A percentile compares a stretch with the other conserved stretches of the same genome.
Evolutionary conservation across 1,284 basidiomycete genomes (phyloP).

Genomic region (Hemileia vastatrix): DNA sequence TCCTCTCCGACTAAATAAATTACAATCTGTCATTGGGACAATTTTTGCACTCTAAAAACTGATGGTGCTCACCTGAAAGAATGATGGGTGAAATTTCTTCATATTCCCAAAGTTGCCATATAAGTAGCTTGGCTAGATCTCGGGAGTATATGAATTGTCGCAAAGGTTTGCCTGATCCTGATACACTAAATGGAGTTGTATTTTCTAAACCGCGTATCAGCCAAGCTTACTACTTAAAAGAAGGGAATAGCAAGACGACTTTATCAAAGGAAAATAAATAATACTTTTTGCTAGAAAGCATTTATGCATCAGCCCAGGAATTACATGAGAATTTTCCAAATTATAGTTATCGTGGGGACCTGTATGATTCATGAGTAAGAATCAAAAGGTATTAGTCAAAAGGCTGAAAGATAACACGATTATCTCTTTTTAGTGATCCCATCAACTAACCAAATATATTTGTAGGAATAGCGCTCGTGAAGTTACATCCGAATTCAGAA

Average conservation of each 20-base stretch:
- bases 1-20: slow-evolving; percentile 61
- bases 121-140: slow-evolving; percentile 81
- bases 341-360: slow-evolving; percentile 49
- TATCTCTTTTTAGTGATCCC: no score
- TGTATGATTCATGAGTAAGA: neutral
- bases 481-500: slow-evolving; percentile 77
- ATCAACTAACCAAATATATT: slow-evolving; percentile 62
- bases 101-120: slow-evolving; percentile 81
- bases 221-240: slow-evolving; percentile 2
- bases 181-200: slow-evolving; percentile 66
- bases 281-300: slow-evolving; percentile 74
- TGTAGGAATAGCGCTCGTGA: slow-evolving; percentile 83
- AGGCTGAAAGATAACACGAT: neutral
- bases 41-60: neutral
- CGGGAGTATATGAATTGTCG: slow-evolving; percentile 89
- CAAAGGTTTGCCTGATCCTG: slow-evolving; percentile 73
- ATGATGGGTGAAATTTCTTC: slow-evolving; percentile 79
- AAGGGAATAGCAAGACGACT: slow-evolving; percentile 9
- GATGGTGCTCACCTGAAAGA: slow-evolving; percentile 55
- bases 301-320: slow-evolving; percentile 78
- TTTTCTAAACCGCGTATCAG: slow-evolving; percentile 54
- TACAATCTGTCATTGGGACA: neutral
- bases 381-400: neutral
- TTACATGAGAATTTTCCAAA: slow-evolving; percentile 77
- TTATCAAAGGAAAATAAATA: slow-evolving; percentile 27